Evolutionary conservation across 192 early-diverging fungal genomes (phyloP), one percentile per base, ranked within the genome.

Genomic region (Pilaira anomala): DNA sequence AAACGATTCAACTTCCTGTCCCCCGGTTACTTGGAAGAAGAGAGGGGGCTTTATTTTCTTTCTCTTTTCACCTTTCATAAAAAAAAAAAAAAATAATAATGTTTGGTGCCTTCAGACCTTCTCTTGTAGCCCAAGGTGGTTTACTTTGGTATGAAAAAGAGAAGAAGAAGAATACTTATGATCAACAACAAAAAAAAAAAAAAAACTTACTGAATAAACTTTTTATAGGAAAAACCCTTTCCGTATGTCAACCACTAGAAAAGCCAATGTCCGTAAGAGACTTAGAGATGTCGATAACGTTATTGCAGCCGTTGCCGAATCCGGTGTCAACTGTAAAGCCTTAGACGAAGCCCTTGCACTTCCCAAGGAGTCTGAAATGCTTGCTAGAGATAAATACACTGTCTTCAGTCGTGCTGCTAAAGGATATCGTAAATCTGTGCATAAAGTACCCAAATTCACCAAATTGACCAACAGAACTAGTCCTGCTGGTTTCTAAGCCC

Each of bases 381-480:
- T 69, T 5, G 69, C 91, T n/a, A 76, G 84, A 49, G 87, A 91
- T 70, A 93, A 93, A 71, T 93, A 93, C 76, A 88, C 85, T 13
- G 86, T 87, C 16, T 93, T 93, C 66, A 89, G 87, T 54, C 87
- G 88, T 58, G 78, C 75, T 21, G 82, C 82, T 60, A 77, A 75
- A 51, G 80, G 84, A 36, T 82, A 91, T 65, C 84, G 88, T 60
- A 93, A 93, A 78, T 85, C 85, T 56, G 74, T 91, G 16, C 91
- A 93, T 78, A 87, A 88, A 71, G 90, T 93, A 11, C 91, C 90
- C 54, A 86, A 93, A 62, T 93, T 93, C 71, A 91, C 91, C 29
- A 91, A 91, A 71, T 82, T 83, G 41, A 82, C 89, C 14, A 80
- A 87, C 26, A 83, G 91, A 42, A 88, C 87, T 8, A 85, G 83